Percentiles rank a stretch among this genome's conserved stretches.
Conservation (phyloP, 441 rosid species). For the Euphorbia neoarborescens region DNA sequence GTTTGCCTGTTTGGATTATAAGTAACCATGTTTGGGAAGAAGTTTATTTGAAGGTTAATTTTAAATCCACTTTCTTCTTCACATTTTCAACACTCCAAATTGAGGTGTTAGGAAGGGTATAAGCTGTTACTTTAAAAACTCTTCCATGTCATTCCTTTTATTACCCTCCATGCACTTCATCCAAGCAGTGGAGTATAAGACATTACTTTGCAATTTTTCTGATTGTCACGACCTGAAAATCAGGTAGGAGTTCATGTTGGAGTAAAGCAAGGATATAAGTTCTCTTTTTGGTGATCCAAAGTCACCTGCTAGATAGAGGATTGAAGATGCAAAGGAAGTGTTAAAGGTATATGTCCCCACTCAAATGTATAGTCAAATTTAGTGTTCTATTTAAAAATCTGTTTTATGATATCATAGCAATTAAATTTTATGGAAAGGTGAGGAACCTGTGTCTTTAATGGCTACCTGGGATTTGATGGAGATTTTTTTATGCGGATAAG, state of each 20-base stretch:
- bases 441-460: slow-evolving; percentile 55
- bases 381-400: neutral
- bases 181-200: too few species aligned
- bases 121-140: too few species aligned
- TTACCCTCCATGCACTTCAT: too few species aligned
- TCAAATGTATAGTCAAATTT: neutral
- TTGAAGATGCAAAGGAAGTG: slow-evolving; percentile 58
- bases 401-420: slow-evolving; percentile 5
- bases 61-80: too few species aligned
- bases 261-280: slow-evolving; percentile 70
- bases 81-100: too few species aligned
- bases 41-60: too few species aligned
- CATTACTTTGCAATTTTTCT: too few species aligned
- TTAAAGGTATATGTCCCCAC: slow-evolving; percentile 37
- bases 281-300: slow-evolving; percentile 49
- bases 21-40: too few species aligned
- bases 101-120: too few species aligned
- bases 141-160: too few species aligned
- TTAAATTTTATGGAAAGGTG: slow-evolving; percentile 33
- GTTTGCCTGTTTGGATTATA: neutral
- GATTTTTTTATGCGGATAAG: slow-evolving; percentile 67
- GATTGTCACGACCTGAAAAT: neutral
- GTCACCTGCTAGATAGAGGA: slow-evolving; percentile 26
- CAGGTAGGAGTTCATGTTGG: slow-evolving; percentile 89
- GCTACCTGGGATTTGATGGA: slow-evolving; percentile 98